Evolutionary conservation across 192 early-diverging fungal species (phyloP), one percentile per base, ranked within the genome.

Genomic region (Cladochytrium replicatum): DNA sequence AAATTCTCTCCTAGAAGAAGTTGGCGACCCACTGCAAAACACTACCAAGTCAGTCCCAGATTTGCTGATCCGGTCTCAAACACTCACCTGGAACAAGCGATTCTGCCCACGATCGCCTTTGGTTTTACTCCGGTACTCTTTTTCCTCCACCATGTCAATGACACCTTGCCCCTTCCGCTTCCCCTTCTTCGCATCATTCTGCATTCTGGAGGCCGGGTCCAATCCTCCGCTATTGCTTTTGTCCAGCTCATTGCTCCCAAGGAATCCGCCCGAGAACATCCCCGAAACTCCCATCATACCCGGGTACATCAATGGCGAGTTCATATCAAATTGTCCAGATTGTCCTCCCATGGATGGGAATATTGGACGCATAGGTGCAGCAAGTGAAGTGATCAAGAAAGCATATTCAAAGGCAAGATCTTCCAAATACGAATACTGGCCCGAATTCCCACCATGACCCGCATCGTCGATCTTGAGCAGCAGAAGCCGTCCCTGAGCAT

Each of bases 381-480:
- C 26, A 25, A 54, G 19, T 19, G 52, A 38, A n/a, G 23, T 46
- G 7, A 54, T 54, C 11, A 61, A 8, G 24, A 58, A 61, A 25
- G 60, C 57, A 40, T 61, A 61, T 29, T 61, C 60, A 25, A 47
- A 56, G 0, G 60, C 57, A 9, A 61, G 32, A 31, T 61, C 60
- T 17, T 61, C 60, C 19, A 61, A 41, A 22, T 40, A 54, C 0
- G 58, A 54, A 29, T 61, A 61, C 32, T 55, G 48, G 5, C 70
- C 70, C 13, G 49, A 55, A 19, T 40, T 59, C 9, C 60, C 60
- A 29, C 60, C 60, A 41, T 61, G 60, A 8, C 60, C 60, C 19
- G 41, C 60, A 50, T 61, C 52, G 30, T 59, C 60, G 25, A 61
- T 52, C 1, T 41, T 40, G 26, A 61, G 28, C 15, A 61, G 48